Base-by-base conservation (phyloP, 257 asterid genomes). In the Gentiana straminea region DNA sequence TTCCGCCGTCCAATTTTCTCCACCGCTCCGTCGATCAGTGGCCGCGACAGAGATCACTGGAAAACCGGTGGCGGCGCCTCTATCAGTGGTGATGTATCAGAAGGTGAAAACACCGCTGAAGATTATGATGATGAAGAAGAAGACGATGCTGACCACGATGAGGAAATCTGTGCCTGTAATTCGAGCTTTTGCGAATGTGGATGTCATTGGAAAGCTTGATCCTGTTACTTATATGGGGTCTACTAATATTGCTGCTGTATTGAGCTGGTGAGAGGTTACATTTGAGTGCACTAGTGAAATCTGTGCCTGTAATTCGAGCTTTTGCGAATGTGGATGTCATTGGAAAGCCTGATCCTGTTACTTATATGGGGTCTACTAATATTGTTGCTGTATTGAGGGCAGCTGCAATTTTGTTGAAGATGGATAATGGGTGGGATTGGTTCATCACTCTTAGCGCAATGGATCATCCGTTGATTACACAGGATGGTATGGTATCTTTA, bases 171-270 rank as follows among this genome's bases (percentile, higher is more conserved):
- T 88, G 65, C 89, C 95, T 0, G 99, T 68, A 5, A 70, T 78
- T 55, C 77, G 83, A 74, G 94, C 85, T 9, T 92, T 92, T 54
- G 94, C 86, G 69, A 92, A 92, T 62, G 99, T 83, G 59, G 99
- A 92, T 77, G 97, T 92, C 65, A 67, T 92, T 52, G 99, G 99
- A 55, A 85, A 83, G 77, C 94, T 97, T 60, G 99, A 92, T 83
- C 94, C 97, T 13, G 80, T 75, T 55, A 88, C 99, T 15, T 83
- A 77, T 70, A 88, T 92, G 97, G 97, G 97, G 32, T 83, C 94
- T 51, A 83, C 94, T 2, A 78, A 85, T 63, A 67, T 92, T 32
- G 99, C 95, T 8, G n/a, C n/a, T 90, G 97, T 32, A 61, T 78
- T 64, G n/a, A n/a, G n/a, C n/a, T n/a, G n/a, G n/a, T n/a, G 99